Base-by-base conservation (phyloP, 768 basidiomycete genomes). In the Lactifluus hygrophoroides region DNA sequence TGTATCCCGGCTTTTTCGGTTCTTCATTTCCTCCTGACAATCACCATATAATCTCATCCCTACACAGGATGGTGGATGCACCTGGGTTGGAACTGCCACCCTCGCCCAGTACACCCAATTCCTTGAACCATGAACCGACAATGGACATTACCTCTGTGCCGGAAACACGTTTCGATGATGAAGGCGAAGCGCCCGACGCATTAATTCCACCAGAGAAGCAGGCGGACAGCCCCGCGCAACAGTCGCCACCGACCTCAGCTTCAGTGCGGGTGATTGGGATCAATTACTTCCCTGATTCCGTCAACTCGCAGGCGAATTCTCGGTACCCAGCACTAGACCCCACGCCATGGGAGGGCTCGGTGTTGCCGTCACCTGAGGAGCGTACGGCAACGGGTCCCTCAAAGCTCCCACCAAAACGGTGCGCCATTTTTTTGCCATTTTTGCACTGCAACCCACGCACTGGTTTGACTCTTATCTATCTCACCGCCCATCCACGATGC, bases 281-380 rank as follows among this genome's bases (percentile, higher is more conserved):
- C 51, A 62, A 64, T 49, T 58, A 62, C 23, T n/a, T 52, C 19
- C 62, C 62, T 23, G 40, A 40, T 25, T 44, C 49, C 11, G 64
- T 60, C 9, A 63, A 68, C 28, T 35, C 77, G 79, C 69, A 73
- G 67, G 47, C 66, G 84, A 51, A 75, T 74, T 46, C 70, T 81
- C 61, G 74, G 80, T 66, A 69, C 79, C 52, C 77, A 77, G 68
- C 75, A 17, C 72, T 78, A 19, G 79, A 83, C 30, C 81, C 86
- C 43, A 81, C 81, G 61, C 81, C 81, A 16, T 89, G 88, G 88
- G 86, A 87, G 42, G 72, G 77, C 46, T 68, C 80, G 23, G 75
- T 76, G 42, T 80, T 80, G 13, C 79, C 80, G 5, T 66, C 73
- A 35, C 73, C 73, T 14, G 40, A 54, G 4, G 34, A 35, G 3